phyloP scores from a whole-genome alignment of 1,284 basidiomycete genomes.

The Puccinia coronata region DNA sequence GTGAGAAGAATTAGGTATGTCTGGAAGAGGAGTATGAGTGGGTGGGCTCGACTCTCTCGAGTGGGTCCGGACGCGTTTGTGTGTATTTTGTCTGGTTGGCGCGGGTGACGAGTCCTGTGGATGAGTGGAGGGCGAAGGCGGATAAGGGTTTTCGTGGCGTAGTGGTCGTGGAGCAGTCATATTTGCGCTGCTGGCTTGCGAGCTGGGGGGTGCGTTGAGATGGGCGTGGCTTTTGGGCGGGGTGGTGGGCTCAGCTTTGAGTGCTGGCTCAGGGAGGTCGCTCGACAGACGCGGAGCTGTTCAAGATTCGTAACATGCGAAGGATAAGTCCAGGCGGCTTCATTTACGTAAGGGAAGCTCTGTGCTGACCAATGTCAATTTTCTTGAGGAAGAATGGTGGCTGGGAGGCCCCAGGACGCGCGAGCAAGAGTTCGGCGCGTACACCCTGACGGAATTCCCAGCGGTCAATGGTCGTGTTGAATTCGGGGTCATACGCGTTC shows the following conservation, averaged over 20 bases:
- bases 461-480: neutral
- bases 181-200: neutral
- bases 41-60: neutral
- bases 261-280: neutral
- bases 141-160: neutral
- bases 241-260: neutral
- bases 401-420: neutral
- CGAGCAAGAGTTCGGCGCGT: neutral
- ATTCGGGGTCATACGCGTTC: slow-evolving; percentile 1
- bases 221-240: neutral
- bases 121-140: neutral
- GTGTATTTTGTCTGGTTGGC: neutral
- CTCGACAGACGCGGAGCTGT: neutral
- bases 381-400: slow-evolving; percentile 13
- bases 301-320: neutral
- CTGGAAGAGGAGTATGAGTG: neutral
- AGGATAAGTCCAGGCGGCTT: neutral
- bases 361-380: slow-evolving; percentile 3
- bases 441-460: slow-evolving; percentile 33
- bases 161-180: neutral
- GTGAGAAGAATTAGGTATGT: neutral
- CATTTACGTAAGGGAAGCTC: neutral
- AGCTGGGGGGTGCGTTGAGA: too few relatives aligned
- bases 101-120: neutral
- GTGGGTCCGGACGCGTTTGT: neutral